Conservation (phyloP, 495 filamentous ascomycete genomes). For the Trichoderma reesei region DNA sequence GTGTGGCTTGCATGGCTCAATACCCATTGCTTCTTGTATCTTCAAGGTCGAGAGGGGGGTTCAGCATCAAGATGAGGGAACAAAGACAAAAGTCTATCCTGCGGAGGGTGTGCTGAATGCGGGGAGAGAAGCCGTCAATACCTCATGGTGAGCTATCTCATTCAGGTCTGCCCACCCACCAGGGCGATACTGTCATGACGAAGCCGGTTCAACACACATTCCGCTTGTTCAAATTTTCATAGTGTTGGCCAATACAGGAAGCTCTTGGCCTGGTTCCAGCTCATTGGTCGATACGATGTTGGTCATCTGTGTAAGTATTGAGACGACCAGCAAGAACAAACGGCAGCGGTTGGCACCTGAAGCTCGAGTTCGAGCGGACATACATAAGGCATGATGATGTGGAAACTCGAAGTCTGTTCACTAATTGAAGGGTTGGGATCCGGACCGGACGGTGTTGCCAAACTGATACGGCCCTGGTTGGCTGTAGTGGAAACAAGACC, state of each 20-base stretch:
- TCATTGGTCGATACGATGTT: not conserved
- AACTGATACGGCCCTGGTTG: not conserved
- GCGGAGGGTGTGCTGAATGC: not conserved
- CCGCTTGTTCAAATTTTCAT: too few relatives aligned
- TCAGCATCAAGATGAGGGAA: not conserved
- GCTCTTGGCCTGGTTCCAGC: not conserved
- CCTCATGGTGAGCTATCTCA: not conserved
- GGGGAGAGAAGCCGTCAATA: not conserved
- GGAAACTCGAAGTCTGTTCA: not conserved
- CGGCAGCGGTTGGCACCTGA: not conserved
- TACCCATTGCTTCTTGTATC: not conserved
- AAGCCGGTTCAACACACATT: not conserved
- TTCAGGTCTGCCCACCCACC: not conserved
- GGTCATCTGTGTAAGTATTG: not conserved
- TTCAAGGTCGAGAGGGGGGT: not conserved
- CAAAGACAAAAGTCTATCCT: slow-evolving; percentile 1
- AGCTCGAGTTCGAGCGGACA: not conserved
- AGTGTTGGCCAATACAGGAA: too few relatives aligned
- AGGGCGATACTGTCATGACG: not conserved
- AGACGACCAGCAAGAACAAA: not conserved
- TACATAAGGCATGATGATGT: not conserved
- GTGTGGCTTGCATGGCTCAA: not conserved
- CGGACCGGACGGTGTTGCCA: not conserved
- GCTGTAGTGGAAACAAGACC: not conserved
- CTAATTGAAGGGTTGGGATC: not conserved